Conservation (phyloP, 2,329 filamentous ascomycete genomes). For the Stemphylium vesicarium region DNA sequence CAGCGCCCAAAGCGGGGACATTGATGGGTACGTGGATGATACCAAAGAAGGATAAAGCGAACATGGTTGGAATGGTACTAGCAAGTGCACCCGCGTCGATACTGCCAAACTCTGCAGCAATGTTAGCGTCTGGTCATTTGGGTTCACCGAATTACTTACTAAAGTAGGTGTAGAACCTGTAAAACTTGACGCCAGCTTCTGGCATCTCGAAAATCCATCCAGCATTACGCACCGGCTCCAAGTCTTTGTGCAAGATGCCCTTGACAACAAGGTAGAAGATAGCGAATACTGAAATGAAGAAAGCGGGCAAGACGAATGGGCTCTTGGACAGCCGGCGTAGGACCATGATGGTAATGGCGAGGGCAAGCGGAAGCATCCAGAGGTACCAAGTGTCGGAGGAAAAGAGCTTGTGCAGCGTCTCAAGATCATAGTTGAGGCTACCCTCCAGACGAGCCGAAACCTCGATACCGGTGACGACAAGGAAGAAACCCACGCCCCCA, state of each 20-base stretch:
- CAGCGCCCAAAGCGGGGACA: slow-evolving; percentile 88
- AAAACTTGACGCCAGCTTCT: slow-evolving; percentile 86
- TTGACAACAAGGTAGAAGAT: slow-evolving; percentile 81
- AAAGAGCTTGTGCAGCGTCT: slow-evolving; percentile 77
- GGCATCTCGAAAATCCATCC: slow-evolving; percentile 95
- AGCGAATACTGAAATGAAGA: slow-evolving; percentile 79
- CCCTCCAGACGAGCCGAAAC: slow-evolving; percentile 89
- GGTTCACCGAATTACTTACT: slow-evolving; percentile 61
- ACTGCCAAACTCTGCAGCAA: slow-evolving; percentile 70
- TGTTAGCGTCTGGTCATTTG: slow-evolving; percentile 3
- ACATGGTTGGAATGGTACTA: slow-evolving; percentile 91
- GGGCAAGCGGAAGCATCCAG: slow-evolving; percentile 79
- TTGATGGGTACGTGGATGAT: slow-evolving; percentile 98
- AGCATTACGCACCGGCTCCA: slow-evolving; percentile 69
- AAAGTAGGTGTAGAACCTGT: slow-evolving; percentile 96
- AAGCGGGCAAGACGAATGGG: slow-evolving; percentile 84
- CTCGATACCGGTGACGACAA: slow-evolving; percentile 89
- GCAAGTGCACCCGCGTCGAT: slow-evolving; percentile 83
- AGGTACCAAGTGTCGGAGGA: slow-evolving; percentile 75
- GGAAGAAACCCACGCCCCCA: slow-evolving; percentile 94
- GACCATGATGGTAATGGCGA: slow-evolving; percentile 78
- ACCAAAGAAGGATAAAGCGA: slow-evolving; percentile 96
- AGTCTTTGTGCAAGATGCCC: slow-evolving; percentile 69
- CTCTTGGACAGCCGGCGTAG: slow-evolving; percentile 78
- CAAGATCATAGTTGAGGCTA: slow-evolving; percentile 79